These are phyloP conservation scores for Cudoniella acicularis DNA, from an alignment of 495 filamentous ascomycete genomes.

Conservation along the genomic window DNA sequence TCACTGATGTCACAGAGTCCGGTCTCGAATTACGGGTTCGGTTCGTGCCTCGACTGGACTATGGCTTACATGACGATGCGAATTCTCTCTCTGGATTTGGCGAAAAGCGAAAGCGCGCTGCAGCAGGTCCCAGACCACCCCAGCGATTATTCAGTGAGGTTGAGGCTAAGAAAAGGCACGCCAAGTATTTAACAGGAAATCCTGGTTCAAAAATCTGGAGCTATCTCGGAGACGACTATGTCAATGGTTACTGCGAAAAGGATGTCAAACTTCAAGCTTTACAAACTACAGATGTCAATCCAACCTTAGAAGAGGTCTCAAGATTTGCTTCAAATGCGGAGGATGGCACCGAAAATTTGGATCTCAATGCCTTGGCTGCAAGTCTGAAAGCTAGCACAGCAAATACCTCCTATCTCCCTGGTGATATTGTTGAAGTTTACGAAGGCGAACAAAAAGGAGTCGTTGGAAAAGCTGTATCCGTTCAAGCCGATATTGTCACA, in stretches of 20 bases:
- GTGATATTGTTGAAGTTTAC: constrained; percentile 92
- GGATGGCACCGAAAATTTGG: constrained; percentile 89
- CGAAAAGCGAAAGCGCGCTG: constrained; percentile 72
- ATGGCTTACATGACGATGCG: constrained; percentile 78
- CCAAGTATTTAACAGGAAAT: constrained; percentile 63
- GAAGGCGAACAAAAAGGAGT: constrained; percentile 94
- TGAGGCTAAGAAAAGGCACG: constrained; percentile 86
- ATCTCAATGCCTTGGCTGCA: constrained; percentile 82
- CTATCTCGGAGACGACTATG: constrained; percentile 82
- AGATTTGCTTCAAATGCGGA: constrained; percentile 84
- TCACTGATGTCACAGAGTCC: constrained; percentile 89
- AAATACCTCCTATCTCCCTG: constrained; percentile 78
- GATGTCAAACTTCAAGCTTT: constrained; percentile 87
- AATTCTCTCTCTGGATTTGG: constrained; percentile 45
- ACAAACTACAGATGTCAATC: constrained; percentile 82
- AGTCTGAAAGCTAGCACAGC: constrained; percentile 76
- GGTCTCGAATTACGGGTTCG: constrained; percentile 83
- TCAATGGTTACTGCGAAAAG: constrained; percentile 91
- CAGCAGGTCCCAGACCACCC: constrained; percentile 66
- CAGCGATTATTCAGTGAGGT: constrained; percentile 89
- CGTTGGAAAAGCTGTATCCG: constrained; percentile 76
- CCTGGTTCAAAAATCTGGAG: constrained; percentile 67
- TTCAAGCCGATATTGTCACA: constrained; percentile 89
- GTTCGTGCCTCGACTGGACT: constrained; percentile 87
- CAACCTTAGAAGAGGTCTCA: constrained; percentile 90